Evolutionary conservation across 2,329 filamentous ascomycete species (phyloP), one percentile per base, ranked within the genome.

Genomic region (Ophiostoma piceae): DNA sequence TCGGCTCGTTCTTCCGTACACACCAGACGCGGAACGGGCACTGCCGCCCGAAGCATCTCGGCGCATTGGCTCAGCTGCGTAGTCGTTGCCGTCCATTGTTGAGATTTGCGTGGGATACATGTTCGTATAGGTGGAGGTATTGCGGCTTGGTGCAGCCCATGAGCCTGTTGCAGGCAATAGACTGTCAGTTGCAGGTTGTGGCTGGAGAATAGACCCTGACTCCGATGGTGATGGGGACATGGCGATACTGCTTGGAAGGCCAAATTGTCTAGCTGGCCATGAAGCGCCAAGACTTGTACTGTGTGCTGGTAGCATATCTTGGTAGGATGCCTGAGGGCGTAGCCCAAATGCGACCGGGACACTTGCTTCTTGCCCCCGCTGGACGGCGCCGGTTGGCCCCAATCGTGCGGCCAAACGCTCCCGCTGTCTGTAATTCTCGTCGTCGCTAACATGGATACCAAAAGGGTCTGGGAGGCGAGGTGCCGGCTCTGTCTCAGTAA

Each of bases 401-500:
- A 37, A 32, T 6, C 60, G 16, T 35, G 9, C 29, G 14, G 32
- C 26, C 22, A 66, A 60, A 19, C 14, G 32, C 3, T 37, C 60
- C 8, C 60, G 29, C 60, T 64, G 60, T 64, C 32, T 64, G 39
- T 70, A 69, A 43, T 75, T 73, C 37, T 74, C 75, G 73, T 75
- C 78, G 0, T 72, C 73, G 68, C 75, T 77, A 2, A 76, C 77
- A n/a, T 75, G 72, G 12, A 47, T 29, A 32, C 41, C 65, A 67
- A 79, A 77, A 3, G 73, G 73, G 1, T 72, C 65, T 3, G 71
- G 71, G 1, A 79, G 74, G 2, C 77, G 76, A 0, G 81, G 81
- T 9, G 80, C 82, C 0, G 82, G 82, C 71, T 82, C 81, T 1
- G 81, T 82, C 71, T 82, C 79, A 8, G 82, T 78, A n/a, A 81